phyloP scores from a whole-genome alignment of 495 filamentous ascomycete genomes.

The Penicillium lividum region DNA sequence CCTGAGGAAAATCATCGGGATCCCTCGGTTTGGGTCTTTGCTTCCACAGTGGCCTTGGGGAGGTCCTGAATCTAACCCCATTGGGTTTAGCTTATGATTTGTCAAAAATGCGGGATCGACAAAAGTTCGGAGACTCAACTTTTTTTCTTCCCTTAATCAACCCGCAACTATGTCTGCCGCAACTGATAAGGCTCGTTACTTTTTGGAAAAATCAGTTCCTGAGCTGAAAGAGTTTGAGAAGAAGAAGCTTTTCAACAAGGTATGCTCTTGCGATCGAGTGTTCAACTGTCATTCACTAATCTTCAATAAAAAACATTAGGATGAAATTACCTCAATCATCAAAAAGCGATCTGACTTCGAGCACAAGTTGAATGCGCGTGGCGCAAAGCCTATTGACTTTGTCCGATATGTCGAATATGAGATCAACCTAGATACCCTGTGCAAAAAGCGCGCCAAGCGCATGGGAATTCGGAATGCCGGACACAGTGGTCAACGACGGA shows the following conservation, averaged over 20 bases:
- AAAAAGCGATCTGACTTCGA: conserved; percentile 91
- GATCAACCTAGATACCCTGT: conserved; percentile 81
- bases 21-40: conserved; percentile 19
- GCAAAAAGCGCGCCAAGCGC: conserved; percentile 77
- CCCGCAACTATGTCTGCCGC: conserved; percentile 67
- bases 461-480: conserved; percentile 65
- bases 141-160: conserved; percentile 29
- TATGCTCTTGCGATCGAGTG: conserved; percentile 25
- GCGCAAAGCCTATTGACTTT: conserved; percentile 73
- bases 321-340: conserved; percentile 84
- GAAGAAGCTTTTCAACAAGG: conserved; percentile 84
- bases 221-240: conserved; percentile 86
- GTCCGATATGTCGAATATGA: conserved; percentile 88
- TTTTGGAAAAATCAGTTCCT: conserved; percentile 84
- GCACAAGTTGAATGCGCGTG: conserved; percentile 81
- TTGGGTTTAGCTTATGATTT: conserved; percentile 29
- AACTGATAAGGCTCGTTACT: conserved; percentile 93
- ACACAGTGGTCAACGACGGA: conserved; percentile 72
- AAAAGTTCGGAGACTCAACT: conserved; percentile 18
- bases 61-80: conserved; percentile 17
- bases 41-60: conserved; percentile 23
- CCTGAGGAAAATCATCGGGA: conserved; percentile 39
- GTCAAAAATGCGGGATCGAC: conserved; percentile 39
- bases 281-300: conserved; percentile 4
- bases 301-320: conserved; percentile 44